phyloP scores from a whole-genome alignment of 106 monocot genomes.

The Allium fistulosum region DNA sequence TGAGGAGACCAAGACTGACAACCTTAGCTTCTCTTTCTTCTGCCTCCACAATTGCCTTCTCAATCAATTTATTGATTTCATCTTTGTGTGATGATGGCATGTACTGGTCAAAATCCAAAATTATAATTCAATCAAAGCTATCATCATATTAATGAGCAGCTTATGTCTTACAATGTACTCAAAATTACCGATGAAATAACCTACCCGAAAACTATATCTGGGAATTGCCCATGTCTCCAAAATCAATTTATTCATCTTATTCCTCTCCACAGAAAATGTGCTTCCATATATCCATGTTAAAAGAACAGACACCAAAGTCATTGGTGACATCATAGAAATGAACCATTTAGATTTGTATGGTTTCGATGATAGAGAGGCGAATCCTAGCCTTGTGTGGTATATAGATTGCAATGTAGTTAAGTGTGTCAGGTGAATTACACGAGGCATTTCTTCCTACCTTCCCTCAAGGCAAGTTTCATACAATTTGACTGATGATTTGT shows the following conservation, averaged over 20 bases:
- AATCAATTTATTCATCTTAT: conserved; percentile 36
- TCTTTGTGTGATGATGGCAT: conserved; percentile 13
- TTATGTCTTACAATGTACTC: neutral
- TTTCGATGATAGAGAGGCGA: conserved; percentile 50
- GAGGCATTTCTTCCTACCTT: conserved; percentile 24
- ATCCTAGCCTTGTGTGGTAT: conserved; percentile 41
- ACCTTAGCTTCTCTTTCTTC: conserved; percentile 53
- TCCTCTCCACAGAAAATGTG: conserved; percentile 47
- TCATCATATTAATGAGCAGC: neutral
- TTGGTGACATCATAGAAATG: conserved; percentile 23
- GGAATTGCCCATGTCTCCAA: conserved; percentile 63
- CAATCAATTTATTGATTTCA: conserved; percentile 36
- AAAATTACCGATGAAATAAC: neutral
- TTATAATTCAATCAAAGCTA: neutral
- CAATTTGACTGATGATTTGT: conserved; percentile 34
- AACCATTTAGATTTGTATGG: conserved; percentile 41
- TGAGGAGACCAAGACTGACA: conserved; percentile 54
- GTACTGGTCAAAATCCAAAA: conserved; percentile 35
- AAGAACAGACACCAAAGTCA: conserved; percentile 14
- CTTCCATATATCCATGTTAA: conserved; percentile 22
- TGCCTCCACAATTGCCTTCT: conserved; percentile 47
- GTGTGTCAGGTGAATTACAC: conserved; percentile 65
- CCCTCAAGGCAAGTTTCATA: conserved; percentile 36
- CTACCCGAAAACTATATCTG: conserved; percentile 58
- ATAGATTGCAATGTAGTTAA: conserved; percentile 43